Conservation (phyloP, 169 alveolate species). For the Eimeria praecox region DNA sequence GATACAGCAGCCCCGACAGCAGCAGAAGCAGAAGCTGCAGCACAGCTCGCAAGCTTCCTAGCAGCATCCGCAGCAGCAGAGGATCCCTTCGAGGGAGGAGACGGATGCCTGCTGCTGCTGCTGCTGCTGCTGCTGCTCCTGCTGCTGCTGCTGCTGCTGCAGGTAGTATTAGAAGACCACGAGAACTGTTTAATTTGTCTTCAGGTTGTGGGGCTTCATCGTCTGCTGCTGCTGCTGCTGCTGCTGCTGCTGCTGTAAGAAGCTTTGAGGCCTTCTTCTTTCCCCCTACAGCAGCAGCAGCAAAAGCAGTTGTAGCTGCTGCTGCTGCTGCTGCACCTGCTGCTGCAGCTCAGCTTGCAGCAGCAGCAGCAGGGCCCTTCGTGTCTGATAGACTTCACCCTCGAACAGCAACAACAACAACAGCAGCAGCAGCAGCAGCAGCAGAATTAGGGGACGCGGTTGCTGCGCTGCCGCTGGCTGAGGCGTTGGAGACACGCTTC, state of each 20-base stretch:
- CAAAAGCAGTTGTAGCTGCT: slow-evolving; percentile 47
- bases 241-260: not conserved
- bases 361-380: slow-evolving; percentile 69
- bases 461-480: slow-evolving; percentile 72
- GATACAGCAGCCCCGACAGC: not conserved
- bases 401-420: not conserved
- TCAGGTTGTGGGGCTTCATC: too few relatives aligned
- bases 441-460: slow-evolving; percentile 51
- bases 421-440: slow-evolving; percentile 15
- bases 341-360: slow-evolving; percentile 43
- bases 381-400: not conserved
- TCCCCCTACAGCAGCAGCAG: slow-evolving; percentile 35
- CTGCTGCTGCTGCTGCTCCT: not conserved
- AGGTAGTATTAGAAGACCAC: not conserved
- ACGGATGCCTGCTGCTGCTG: not conserved
- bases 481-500: slow-evolving; percentile 20
- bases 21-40: slow-evolving; percentile 12
- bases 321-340: slow-evolving; percentile 69
- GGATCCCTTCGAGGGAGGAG: not conserved
- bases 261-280: slow-evolving; percentile 38
- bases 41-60: not conserved
- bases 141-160: slow-evolving; percentile 27
- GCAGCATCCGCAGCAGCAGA: not conserved
- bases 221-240: not conserved
- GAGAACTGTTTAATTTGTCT: not conserved